Evolutionary conservation across 768 basidiomycete genomes (phyloP), one percentile per base, ranked within the genome.

Genomic region (Hysterangium stoloniferum): DNA sequence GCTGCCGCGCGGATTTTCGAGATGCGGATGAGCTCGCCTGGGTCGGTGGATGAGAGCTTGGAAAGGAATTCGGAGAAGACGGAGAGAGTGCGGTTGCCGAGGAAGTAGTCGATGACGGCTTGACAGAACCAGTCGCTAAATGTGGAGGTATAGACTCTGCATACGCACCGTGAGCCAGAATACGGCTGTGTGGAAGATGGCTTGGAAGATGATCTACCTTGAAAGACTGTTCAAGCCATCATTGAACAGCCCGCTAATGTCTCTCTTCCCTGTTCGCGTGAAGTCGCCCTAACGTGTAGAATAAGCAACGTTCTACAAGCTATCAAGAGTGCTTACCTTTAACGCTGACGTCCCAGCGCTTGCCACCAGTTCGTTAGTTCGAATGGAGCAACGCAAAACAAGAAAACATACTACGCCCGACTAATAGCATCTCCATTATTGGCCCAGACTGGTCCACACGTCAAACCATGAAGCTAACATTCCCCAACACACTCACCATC

Each of bases 391-490:
- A 36, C 34, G 20, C 15, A 6, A 17, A 4, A 31, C 13, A 22
- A 2, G 36, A 56, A 38, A 1, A 73, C 83, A 62, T 61, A 88
- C 86, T 89, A 91, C 48, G 85, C 84, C 48, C 86, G 76, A 63
- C 88, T 93, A 52, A 96, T 88, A 4, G 90, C 86, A 62, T 99
- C 96, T 0, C 96, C 96, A 57, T 98, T 98, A 61, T 98, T 96
- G 2, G 96, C 96, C 96, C 96, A 99, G 15, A 91, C 88, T 88
- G 53, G 20, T 38, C 33, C 6, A 28, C 7, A n/a, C 11, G 20
- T 45, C 15, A 32, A 31, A n/a, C 19, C 12, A 41, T 8, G 3
- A 42, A 9, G 33, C 33, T 34, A 9, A 34, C 17, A 19, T 13
- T 17, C 50, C 7, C 20, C 24, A 24, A n/a, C 6, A 63, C n/a